Percentiles rank a stretch among this genome's conserved stretches.
Evolutionary conservation across 1,139 yeast species (phyloP).

Genomic region (Geotrichum cucujoidarum): DNA sequence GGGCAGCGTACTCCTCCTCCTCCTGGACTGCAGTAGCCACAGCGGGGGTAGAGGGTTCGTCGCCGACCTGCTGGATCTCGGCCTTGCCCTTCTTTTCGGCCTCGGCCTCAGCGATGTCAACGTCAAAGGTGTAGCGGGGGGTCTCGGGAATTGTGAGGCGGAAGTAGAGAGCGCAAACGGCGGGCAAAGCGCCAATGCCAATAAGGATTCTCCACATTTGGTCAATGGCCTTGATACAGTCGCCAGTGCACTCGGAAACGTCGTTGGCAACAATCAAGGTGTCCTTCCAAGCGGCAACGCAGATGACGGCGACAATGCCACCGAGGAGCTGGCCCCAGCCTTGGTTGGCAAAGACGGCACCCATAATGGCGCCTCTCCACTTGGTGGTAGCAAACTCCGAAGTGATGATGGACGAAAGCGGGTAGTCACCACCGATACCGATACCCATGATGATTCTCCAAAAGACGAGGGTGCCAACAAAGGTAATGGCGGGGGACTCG

Average conservation of each 20-base stretch:
- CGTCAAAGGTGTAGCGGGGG: conserved; percentile 81
- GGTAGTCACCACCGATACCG: conserved; percentile 99
- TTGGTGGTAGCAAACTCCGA: conserved; percentile 38
- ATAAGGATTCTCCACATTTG: conserved; percentile 90
- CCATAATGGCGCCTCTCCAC: conserved; percentile 42
- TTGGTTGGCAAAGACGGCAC: conserved; percentile 41
- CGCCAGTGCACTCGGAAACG: conserved; percentile 52
- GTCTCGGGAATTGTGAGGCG: conserved; percentile 93
- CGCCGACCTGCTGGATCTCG: conserved; percentile 42
- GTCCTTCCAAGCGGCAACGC: conserved; percentile 39
- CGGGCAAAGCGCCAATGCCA: conserved; percentile 89
- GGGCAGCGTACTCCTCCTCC: conserved; percentile 30
- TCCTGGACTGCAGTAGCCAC: conserved; percentile 1
- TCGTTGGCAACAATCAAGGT: conserved; percentile 66
- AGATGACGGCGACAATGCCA: conserved; percentile 37
- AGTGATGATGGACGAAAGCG: conserved; percentile 68
- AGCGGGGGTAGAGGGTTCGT: conserved; percentile 19
- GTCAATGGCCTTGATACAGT: conserved; percentile 73
- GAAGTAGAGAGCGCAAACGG: conserved; percentile 72
- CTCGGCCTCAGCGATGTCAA: conserved; percentile 55
- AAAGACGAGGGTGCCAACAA: conserved; percentile 52
- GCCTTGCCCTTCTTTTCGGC: conserved; percentile 47
- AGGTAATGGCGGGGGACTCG: conserved; percentile 54
- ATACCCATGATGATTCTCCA: conserved; percentile 39
- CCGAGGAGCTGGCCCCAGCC: conserved; percentile 44